Conservation (phyloP, 2,329 filamentous ascomycete genomes). For the Achaetomium macrosporum region DNA sequence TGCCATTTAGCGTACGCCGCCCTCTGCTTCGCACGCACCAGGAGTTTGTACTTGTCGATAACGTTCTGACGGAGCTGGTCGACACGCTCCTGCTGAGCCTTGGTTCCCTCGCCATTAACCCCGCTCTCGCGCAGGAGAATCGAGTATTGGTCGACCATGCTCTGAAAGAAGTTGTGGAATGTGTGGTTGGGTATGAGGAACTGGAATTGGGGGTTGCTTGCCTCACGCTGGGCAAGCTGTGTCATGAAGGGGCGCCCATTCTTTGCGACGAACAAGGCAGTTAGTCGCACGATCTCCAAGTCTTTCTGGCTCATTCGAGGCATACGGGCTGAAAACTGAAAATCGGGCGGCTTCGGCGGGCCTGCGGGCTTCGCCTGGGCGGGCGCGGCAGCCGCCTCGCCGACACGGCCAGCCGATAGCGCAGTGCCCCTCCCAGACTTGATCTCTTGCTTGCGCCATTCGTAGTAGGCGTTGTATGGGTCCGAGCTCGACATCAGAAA, state of each 20-base stretch:
- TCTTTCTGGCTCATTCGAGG: slow-evolving; percentile 95
- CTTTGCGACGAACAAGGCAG: slow-evolving; percentile 86
- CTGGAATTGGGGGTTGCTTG: slow-evolving; percentile 90
- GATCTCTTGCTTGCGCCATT: slow-evolving; percentile 86
- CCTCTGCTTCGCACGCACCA: slow-evolving; percentile 75
- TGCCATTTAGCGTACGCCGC: slow-evolving; percentile 84
- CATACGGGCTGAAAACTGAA: slow-evolving; percentile 92
- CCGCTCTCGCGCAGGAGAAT: slow-evolving; percentile 64
- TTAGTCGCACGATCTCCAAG: slow-evolving; percentile 66
- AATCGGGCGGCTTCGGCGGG: slow-evolving; percentile 78
- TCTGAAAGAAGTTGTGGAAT: slow-evolving; percentile 90
- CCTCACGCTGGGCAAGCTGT: slow-evolving; percentile 78
- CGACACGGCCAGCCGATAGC: slow-evolving; percentile 67
- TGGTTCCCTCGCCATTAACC: slow-evolving; percentile 59
- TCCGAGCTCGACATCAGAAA: slow-evolving; percentile 79
- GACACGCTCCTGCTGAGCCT: slow-evolving; percentile 66
- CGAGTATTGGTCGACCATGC: slow-evolving; percentile 91
- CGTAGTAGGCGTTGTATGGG: slow-evolving; percentile 81
- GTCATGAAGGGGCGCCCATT: slow-evolving; percentile 92
- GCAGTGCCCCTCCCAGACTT: slow-evolving; percentile 74
- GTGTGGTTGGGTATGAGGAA: slow-evolving; percentile 94
- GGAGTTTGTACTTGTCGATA: slow-evolving; percentile 70
- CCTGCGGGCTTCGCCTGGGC: slow-evolving; percentile 66
- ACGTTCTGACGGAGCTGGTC: slow-evolving; percentile 68
- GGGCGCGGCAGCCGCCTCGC: slow-evolving; percentile 50